Percentiles rank a stretch among this genome's conserved stretches.
phyloP scores from a whole-genome alignment of 148 eudicot genomes.

The Rhododendron kiyosumense region DNA sequence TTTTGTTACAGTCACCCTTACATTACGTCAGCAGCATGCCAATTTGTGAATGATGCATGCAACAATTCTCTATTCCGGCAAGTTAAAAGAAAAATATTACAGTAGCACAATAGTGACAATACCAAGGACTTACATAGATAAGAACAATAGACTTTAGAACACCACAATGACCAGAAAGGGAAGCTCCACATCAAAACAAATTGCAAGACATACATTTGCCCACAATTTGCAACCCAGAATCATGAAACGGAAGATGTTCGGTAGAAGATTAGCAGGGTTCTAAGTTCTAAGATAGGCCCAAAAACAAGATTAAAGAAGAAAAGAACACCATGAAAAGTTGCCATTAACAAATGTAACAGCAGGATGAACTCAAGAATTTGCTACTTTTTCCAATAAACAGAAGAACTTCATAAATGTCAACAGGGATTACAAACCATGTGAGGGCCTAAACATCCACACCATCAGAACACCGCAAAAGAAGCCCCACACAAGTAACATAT shows the following conservation, averaged over 20 bases:
- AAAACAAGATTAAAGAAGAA: neutral
- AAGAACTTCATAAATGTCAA: neutral
- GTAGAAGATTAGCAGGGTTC: neutral
- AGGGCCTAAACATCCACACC: neutral
- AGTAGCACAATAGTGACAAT: neutral
- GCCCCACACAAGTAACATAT: neutral
- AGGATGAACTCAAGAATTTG: neutral
- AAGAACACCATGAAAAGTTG: neutral
- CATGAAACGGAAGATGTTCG: neutral
- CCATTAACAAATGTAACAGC: neutral
- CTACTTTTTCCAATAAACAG: neutral
- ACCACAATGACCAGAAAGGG: neutral
- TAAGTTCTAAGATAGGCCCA: neutral
- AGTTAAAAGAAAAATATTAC: neutral
- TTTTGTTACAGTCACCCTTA: neutral
- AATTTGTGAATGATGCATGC: neutral
- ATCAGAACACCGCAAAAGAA: neutral
- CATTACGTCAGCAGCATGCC: neutral
- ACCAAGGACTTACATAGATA: neutral
- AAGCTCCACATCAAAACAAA: neutral
- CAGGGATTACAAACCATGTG: neutral
- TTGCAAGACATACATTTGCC: neutral
- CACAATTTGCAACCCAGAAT: neutral
- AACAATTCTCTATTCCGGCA: neutral
- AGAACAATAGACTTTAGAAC: neutral